Evolutionary conservation across 371 early-diverging fungal genomes (phyloP), one percentile per base, ranked within the genome.

Genomic region (Mortierella sp.): DNA sequence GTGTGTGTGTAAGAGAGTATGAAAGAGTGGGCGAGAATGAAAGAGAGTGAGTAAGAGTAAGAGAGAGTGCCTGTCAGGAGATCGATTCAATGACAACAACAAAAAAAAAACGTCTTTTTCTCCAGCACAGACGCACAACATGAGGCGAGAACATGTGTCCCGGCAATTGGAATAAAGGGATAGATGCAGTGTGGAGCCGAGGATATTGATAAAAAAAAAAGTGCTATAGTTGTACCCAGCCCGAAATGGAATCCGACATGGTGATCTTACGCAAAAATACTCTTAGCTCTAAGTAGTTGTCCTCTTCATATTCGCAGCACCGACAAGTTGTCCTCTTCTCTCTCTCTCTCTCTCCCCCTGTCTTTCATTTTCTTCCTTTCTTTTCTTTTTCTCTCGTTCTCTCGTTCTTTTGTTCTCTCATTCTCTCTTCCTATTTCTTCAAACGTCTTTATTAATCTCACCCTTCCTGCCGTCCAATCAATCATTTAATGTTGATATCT

Each of bases 151-250:
- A 16, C 11, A 24, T 28, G 55, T 20, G 47, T 12, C 14, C 55
- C 28, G 28, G 28, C 55, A 28, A 55, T 55, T n/a, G 55, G 55
- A 55, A 55, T 55, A 55, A 55, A 55, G 55, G 55, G 55, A 55
- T 24, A 55, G 24, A 55, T 55, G 28, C 55, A 55, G 11, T 30
- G 2, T 12, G 30, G 55, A 28, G 55, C 28, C 55, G 52, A 52
- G 52, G 52, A 8, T 43, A 43, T 43, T 39, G 39, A n/a, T n/a
- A n/a, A n/a, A n/a, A 47, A 51, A 51, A 26, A 28, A 55, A 11
- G 28, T 55, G 18, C 8, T 55, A 14, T 55, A 55, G 30, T 14
- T 28, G 2, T 12, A 6, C 24, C 55, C 55, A 55, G 55, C 24
- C 24, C 26, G 24, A 55, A 28, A 55, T 55, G 55, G 55, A 55